These are phyloP conservation scores for Phytophthora litchii DNA, from an alignment of 352 stramenopile species.

Conservation along the genomic window DNA sequence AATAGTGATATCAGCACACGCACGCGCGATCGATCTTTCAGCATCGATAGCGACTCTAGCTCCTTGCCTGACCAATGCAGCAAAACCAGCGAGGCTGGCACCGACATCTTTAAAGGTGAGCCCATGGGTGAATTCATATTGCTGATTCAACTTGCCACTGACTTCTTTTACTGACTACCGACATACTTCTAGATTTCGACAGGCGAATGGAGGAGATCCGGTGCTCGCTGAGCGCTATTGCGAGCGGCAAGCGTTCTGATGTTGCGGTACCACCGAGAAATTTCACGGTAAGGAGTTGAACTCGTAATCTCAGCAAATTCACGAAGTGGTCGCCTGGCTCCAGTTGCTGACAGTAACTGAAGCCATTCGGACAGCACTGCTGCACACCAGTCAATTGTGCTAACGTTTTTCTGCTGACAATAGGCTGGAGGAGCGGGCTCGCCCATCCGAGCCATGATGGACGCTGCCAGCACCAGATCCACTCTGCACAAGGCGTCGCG, in stretches of 20 bases:
- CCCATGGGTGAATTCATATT: conserved; percentile 8
- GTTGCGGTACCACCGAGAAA: conserved; percentile 19
- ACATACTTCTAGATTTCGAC: conserved; percentile 58
- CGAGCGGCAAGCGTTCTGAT: conserved; percentile 26
- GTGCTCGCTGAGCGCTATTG: conserved; percentile 61
- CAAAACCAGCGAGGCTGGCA: conserved; percentile 2
- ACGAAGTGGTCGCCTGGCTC: conserved; percentile 16
- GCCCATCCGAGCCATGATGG: conserved; percentile 30
- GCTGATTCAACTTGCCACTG: conserved; percentile 16
- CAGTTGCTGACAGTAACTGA: too few species aligned
- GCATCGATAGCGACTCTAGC: conserved; percentile 4
- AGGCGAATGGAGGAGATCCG: conserved; percentile 78
- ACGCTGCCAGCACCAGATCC: conserved; percentile 12
- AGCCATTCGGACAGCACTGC: too few species aligned
- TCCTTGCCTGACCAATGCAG: conserved; percentile 10
- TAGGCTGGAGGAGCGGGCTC: conserved; percentile 14
- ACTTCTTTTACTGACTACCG: conserved; percentile 11
- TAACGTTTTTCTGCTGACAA: conserved; percentile 21
- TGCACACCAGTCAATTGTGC: not conserved
- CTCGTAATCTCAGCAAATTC: not conserved
- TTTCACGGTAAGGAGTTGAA: conserved; percentile 20
- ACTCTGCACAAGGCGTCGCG: conserved; percentile 24
- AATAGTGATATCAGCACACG: conserved; percentile 16
- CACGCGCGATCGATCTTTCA: conserved; percentile 6
- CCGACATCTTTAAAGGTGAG: conserved; percentile 38